These are phyloP conservation scores for Fereydounia khargensis DNA, from an alignment of 1,284 basidiomycete species.

Conservation along the genomic window DNA sequence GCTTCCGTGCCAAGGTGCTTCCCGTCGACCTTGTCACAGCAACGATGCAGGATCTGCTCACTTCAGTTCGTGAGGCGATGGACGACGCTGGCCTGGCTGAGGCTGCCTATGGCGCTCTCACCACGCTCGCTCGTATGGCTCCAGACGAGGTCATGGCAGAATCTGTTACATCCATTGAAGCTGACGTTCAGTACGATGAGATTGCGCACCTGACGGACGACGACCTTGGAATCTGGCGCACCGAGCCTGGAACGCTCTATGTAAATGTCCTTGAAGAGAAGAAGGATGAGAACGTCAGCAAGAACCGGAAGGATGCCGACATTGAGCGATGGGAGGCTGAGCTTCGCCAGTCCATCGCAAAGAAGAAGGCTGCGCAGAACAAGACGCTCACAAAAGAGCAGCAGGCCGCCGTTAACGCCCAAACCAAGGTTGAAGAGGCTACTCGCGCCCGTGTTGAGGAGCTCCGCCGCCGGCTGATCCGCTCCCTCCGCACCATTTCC, in stretches of 20 bases:
- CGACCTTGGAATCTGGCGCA: constrained; percentile 52
- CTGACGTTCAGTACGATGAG: constrained; percentile 26
- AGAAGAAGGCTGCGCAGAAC: constrained; percentile 50
- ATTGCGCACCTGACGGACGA: constrained; percentile 33
- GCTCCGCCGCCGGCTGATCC: constrained; percentile 19
- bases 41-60: constrained; percentile 30
- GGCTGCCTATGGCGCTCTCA: constrained; percentile 42
- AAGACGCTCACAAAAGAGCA: constrained; percentile 50
- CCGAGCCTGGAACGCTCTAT: constrained; percentile 39
- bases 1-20: constrained; percentile 39
- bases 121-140: constrained; percentile 43
- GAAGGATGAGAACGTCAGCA: constrained; percentile 21
- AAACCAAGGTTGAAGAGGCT: constrained; percentile 42
- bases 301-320: constrained; percentile 42
- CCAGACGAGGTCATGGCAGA: constrained; percentile 41
- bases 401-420: constrained; percentile 45
- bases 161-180: constrained; percentile 32
- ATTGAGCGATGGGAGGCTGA: constrained; percentile 56
- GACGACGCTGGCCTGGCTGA: constrained; percentile 17
- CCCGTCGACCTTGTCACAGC: constrained; percentile 41
- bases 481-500: constrained; percentile 32
- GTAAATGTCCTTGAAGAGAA: constrained; percentile 44
- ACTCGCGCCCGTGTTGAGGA: constrained; percentile 38
- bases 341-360: constrained; percentile 50
- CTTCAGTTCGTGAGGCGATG: constrained; percentile 21